Evolutionary conservation across 768 basidiomycete genomes (phyloP), one percentile per base, ranked within the genome.

Genomic region (Hortiboletus campestris): DNA sequence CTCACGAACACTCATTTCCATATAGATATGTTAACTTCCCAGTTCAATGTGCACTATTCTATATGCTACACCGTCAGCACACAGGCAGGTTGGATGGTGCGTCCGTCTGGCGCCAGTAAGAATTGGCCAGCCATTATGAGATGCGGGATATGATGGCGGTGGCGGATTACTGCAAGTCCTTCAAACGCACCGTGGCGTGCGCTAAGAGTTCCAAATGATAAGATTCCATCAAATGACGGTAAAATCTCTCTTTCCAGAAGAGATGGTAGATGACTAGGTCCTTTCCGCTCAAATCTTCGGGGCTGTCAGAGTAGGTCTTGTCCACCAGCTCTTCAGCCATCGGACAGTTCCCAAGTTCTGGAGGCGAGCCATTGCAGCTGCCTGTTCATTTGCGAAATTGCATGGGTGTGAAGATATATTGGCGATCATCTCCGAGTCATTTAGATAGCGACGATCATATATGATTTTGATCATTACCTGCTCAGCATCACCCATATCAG

Each of bases 381-480:
- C 46, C 14, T 28, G 35, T 45, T 57, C 53, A 8, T 19, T 39
- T 31, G 29, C 14, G 3, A 49, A 10, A 6, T 28, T 20, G 43
- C 57, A 56, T 28, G 53, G 53, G 35, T 49, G 32, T 12, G 36
- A 46, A 17, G 38, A n/a, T 29, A 20, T 14, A n/a, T n/a, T 4
- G 48, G 40, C 17, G 6, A 55, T 39, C 36, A 52, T 48, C 20
- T n/a, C n/a, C n/a, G n/a, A n/a, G n/a, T 48, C 20, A 5, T 55
- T 36, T 12, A 55, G 36, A 22, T 44, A 58, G 16, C 57, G 53
- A 49, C 48, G 54, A 46, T 58, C 48, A 2, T n/a, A 50, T 49
- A n/a, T n/a, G n/a, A 56, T 49, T 31, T 56, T 56, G 31, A 56
- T 49, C 0, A 45, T 44, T 6, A 50, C 38, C 25, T 43, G 31